Conservation (phyloP, 805 yeast species). For the Pichia paraexigua region DNA sequence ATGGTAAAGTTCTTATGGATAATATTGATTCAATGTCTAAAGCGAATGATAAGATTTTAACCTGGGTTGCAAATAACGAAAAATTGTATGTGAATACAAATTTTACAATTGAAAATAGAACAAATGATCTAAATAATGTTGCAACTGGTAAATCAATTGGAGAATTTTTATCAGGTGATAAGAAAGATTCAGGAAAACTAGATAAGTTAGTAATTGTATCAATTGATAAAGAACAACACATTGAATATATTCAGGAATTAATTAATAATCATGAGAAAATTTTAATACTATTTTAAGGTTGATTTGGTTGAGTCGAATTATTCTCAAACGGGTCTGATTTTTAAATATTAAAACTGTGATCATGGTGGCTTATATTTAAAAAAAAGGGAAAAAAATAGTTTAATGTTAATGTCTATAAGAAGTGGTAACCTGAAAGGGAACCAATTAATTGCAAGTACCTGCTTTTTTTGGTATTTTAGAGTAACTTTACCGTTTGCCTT, state of each 20-base stretch:
- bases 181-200: background rate
- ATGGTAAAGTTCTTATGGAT: conserved; percentile 6
- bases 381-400: too few species aligned
- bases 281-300: background rate
- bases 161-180: background rate
- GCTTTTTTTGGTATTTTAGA: background rate
- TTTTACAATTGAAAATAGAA: conserved; percentile 1
- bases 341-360: too few species aligned
- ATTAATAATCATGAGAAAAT: background rate
- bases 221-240: background rate
- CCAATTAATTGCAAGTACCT: too few species aligned
- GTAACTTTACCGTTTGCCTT: conserved; percentile 63
- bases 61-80: conserved; percentile 1
- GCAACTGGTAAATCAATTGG: conserved; percentile 1
- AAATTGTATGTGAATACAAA: conserved; percentile 1
- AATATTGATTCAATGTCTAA: conserved; percentile 1
- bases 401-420: too few species aligned
- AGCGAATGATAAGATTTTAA: background rate
- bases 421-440: too few species aligned
- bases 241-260: background rate
- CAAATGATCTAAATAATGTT: background rate
- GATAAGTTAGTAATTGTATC: background rate
- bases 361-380: too few species aligned
- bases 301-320: too few species aligned
- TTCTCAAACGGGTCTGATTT: too few species aligned